These are phyloP conservation scores for Eimeria necatrix DNA, from an alignment of 169 alveolate genomes.

Conservation along the genomic window DNA sequence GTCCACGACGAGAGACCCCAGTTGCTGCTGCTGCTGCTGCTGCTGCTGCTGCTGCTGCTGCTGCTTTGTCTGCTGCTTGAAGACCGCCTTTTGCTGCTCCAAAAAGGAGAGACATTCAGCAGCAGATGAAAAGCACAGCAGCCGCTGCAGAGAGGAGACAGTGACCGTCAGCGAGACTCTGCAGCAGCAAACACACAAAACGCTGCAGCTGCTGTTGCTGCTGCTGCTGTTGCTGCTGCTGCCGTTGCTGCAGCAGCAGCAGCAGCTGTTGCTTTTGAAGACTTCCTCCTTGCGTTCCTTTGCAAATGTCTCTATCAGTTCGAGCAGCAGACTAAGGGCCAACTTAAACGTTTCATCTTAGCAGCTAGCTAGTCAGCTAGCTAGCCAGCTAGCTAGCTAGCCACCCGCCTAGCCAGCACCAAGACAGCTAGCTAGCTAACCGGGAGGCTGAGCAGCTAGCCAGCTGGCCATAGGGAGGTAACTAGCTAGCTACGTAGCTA, in stretches of 20 bases:
- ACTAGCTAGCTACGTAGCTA: background rate
- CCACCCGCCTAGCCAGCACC: too few species aligned
- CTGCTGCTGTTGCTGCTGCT: too few species aligned
- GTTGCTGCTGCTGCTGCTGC: background rate
- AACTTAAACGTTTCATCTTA: too few species aligned
- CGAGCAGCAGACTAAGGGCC: too few species aligned
- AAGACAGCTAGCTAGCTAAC: too few species aligned
- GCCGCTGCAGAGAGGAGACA: background rate
- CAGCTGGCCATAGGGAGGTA: too few species aligned
- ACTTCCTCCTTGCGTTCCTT: background rate
- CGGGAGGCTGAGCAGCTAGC: too few species aligned
- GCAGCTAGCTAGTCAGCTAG: too few species aligned
- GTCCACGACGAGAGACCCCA: constrained; percentile 21
- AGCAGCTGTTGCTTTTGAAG: background rate
- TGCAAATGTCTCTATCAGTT: background rate
- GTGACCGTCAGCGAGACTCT: constrained; percentile 39
- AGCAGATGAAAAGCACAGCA: background rate
- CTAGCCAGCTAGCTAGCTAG: too few species aligned
- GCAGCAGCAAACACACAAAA: background rate
- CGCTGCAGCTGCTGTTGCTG: background rate
- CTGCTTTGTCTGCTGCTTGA: background rate
- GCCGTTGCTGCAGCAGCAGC: too few species aligned
- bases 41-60: constrained; percentile 14
- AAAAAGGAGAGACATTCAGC: constrained; percentile 1
- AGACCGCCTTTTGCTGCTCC: constrained; percentile 30